Percentiles rank a stretch among this genome's conserved stretches.
Conservation (phyloP, 345 rosid species). For the Gossypium herbaceum region DNA sequence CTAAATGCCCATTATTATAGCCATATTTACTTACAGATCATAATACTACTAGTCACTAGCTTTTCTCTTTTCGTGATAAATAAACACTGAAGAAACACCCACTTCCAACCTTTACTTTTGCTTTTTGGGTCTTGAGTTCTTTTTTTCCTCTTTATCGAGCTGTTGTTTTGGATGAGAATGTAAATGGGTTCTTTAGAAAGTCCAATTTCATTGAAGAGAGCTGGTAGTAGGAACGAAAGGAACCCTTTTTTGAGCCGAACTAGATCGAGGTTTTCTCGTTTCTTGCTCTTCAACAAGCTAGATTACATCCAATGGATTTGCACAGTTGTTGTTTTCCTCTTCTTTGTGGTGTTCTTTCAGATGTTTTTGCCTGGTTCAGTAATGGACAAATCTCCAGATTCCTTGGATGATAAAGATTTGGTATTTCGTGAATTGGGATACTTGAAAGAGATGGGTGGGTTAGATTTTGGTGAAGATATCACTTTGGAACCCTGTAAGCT, state of each 20-base stretch:
- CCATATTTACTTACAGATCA: not conserved
- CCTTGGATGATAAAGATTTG: conserved; percentile 22
- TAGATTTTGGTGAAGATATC: conserved; percentile 65
- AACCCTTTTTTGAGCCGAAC: conserved; percentile 40
- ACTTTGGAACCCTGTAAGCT: conserved; percentile 49
- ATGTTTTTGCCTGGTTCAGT: conserved; percentile 64
- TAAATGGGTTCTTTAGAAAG: conserved; percentile 73
- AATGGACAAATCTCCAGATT: conserved; percentile 43
- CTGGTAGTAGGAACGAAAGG: conserved; percentile 36
- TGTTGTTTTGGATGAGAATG: conserved; percentile 16
- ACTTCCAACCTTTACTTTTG: not conserved
- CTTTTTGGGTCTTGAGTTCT: not conserved
- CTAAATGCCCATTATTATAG: not conserved
- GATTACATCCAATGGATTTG: conserved; percentile 68
- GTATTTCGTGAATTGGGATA: conserved; percentile 40
- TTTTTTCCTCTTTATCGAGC: not conserved
- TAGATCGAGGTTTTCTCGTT: conserved; percentile 74
- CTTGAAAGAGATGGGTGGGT: conserved; percentile 53
- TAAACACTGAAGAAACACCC: not conserved
- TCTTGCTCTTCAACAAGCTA: conserved; percentile 56
- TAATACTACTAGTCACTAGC: not conserved
- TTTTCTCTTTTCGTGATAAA: not conserved
- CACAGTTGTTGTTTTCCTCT: conserved; percentile 50
- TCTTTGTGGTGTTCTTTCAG: conserved; percentile 53
- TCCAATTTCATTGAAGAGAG: conserved; percentile 55